phyloP scores from a whole-genome alignment of 148 eudicot genomes.

The Rhododendron kiyosumense region DNA sequence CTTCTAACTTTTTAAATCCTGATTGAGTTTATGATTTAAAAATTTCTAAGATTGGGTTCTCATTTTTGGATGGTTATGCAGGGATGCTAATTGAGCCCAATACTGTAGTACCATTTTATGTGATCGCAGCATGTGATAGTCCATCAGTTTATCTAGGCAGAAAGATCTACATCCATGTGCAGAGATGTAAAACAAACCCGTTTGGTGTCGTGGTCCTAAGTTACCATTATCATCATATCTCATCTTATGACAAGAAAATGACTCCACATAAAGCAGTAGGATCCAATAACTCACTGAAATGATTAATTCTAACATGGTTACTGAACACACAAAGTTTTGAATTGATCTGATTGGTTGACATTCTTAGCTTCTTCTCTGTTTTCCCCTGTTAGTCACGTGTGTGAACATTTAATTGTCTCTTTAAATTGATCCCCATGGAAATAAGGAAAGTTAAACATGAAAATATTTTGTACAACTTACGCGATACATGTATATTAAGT shows the following conservation, averaged over 20 bases:
- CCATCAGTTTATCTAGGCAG: neutral
- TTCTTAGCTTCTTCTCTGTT: neutral
- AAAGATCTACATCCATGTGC: neutral
- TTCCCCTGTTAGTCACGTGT: neutral
- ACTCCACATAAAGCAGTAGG: neutral
- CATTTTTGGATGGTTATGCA: neutral
- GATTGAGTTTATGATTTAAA: neutral
- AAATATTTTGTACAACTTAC: neutral
- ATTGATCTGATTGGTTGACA: neutral
- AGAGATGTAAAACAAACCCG: neutral
- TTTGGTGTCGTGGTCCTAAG: neutral
- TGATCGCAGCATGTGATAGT: neutral
- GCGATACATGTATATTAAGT: neutral
- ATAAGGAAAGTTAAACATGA: neutral
- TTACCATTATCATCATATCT: neutral
- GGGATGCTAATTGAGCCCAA: neutral
- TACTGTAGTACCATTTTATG: neutral
- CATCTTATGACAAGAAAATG: neutral
- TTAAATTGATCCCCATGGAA: neutral
- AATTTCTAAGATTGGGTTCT: neutral
- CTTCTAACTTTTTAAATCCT: neutral
- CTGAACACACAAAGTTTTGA: neutral
- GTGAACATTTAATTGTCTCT: neutral
- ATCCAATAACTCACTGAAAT: neutral
- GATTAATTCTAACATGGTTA: neutral